phyloP scores from a whole-genome alignment of 805 yeast genomes.

The Candida pini region DNA sequence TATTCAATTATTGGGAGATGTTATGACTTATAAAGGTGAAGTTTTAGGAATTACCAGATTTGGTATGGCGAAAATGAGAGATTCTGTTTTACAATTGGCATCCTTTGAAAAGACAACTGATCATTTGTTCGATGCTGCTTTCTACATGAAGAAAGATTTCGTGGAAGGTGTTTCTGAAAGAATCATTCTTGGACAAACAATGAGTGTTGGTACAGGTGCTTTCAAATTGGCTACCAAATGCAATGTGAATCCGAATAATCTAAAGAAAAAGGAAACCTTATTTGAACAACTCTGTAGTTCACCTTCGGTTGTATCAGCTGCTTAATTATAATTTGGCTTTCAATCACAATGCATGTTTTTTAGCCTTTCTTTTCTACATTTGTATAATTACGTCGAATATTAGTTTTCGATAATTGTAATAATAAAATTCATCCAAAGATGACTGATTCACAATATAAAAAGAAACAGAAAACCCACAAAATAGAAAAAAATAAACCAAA shows the following conservation, averaged over 20 bases:
- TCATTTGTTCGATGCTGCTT: slow-evolving; percentile 96
- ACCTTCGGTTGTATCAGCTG: slow-evolving; percentile 15
- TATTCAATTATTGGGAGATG: slow-evolving; percentile 94
- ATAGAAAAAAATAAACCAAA: slow-evolving; percentile 1
- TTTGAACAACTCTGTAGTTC: slow-evolving; percentile 41
- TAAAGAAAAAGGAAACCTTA: slow-evolving; percentile 37
- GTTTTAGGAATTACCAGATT: slow-evolving; percentile 97
- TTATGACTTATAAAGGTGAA: slow-evolving; percentile 98
- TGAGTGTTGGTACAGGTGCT: slow-evolving; percentile 97
- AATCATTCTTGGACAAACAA: slow-evolving; percentile 94
- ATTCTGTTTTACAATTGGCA: slow-evolving; percentile 93
- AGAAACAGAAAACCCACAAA: slow-evolving; percentile 4
- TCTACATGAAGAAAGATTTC: slow-evolving; percentile 92
- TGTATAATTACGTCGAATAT: no score
- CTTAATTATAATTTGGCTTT: no score
- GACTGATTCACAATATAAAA: no score
- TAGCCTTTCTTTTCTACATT: no score
- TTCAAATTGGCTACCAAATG: slow-evolving; percentile 74
- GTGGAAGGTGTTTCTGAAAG: slow-evolving; percentile 98
- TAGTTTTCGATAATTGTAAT: no score
- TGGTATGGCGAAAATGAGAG: slow-evolving; percentile 98
- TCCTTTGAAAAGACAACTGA: slow-evolving; percentile 98
- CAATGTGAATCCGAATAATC: slow-evolving; percentile 31
- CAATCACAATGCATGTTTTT: no score
- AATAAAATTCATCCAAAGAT: no score